A percentile compares a stretch with the other conserved stretches of the same genome.
Conservation (phyloP, 2,329 filamentous ascomycete genomes). For the Fusarium devonianum region DNA sequence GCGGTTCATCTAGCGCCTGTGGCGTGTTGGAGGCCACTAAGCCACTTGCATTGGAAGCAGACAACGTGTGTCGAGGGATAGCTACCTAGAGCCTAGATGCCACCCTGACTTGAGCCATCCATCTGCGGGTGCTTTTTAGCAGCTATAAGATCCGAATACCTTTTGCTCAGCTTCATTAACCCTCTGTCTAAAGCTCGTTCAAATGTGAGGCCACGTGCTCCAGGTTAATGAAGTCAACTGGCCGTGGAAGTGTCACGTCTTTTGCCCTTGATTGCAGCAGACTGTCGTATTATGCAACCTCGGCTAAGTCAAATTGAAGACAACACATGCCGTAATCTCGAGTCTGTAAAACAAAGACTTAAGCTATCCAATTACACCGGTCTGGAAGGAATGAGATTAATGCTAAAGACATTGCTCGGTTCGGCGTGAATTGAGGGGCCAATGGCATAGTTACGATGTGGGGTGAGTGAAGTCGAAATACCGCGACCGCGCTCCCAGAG, state of each 20-base stretch:
- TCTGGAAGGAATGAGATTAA: background rate
- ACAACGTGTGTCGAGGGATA: conserved; percentile 6
- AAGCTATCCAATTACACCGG: too few species aligned
- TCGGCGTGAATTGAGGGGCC: conserved; percentile 5
- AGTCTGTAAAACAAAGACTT: too few species aligned
- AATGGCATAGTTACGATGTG: conserved; percentile 14
- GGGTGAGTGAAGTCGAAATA: too few species aligned
- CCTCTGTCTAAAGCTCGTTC: too few species aligned
- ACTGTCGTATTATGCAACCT: too few species aligned
- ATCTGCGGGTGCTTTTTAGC: background rate
- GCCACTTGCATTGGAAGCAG: conserved; percentile 28
- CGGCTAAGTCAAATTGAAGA: too few species aligned
- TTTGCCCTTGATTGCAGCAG: too few species aligned
- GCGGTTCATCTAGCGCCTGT: conserved; percentile 37
- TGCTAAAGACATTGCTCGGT: background rate
- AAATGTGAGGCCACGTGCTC: too few species aligned
- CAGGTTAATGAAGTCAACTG: too few species aligned
- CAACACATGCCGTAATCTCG: too few species aligned
- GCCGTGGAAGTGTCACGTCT: too few species aligned
- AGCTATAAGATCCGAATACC: background rate
- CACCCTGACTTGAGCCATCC: conserved; percentile 10
- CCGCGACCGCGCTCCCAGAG: too few species aligned
- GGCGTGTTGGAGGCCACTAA: conserved; percentile 28
- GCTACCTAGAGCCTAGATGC: background rate
- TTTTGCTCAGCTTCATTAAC: background rate